Conservation (phyloP, 352 stramenopile genomes). For the Phytophthora chlamydospora region DNA sequence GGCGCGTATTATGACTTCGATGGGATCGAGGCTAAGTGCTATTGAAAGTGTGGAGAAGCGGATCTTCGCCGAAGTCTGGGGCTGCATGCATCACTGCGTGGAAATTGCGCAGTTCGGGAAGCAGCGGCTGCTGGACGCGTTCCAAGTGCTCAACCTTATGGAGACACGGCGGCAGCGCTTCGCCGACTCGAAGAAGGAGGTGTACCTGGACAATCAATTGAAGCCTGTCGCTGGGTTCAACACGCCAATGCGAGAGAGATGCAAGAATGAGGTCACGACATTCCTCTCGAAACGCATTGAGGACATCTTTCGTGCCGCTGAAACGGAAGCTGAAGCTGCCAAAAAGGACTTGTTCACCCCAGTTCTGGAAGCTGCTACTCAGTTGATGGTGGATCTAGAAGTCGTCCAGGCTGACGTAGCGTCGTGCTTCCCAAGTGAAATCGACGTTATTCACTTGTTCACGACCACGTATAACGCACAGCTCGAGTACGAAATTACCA, state of each 20-base stretch:
- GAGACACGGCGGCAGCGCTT: slow-evolving; percentile 64
- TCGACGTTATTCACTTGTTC: slow-evolving; percentile 85
- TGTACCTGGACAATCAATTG: slow-evolving; percentile 73
- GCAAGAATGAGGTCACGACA: slow-evolving; percentile 65
- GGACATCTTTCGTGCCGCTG: slow-evolving; percentile 69
- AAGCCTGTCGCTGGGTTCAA: slow-evolving; percentile 52
- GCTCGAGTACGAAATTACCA: slow-evolving; percentile 71
- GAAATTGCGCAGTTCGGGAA: slow-evolving; percentile 83
- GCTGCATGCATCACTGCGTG: slow-evolving; percentile 83
- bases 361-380: slow-evolving; percentile 69
- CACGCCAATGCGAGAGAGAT: slow-evolving; percentile 54
- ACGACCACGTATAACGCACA: slow-evolving; percentile 78
- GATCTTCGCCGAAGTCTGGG: slow-evolving; percentile 80
- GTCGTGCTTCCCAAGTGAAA: slow-evolving; percentile 70
- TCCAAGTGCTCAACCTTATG: slow-evolving; percentile 81
- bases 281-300: slow-evolving; percentile 58
- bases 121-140: slow-evolving; percentile 66
- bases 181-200: slow-evolving; percentile 56
- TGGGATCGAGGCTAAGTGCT: slow-evolving; percentile 63
- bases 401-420: slow-evolving; percentile 78
- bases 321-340: slow-evolving; percentile 51
- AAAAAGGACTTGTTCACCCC: slow-evolving; percentile 67
- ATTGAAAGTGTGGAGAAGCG: slow-evolving; percentile 66
- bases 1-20: slow-evolving; percentile 67
- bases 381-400: slow-evolving; percentile 82